Conservation (phyloP, 2,329 filamentous ascomycete genomes). For the Fusarium palustre region DNA sequence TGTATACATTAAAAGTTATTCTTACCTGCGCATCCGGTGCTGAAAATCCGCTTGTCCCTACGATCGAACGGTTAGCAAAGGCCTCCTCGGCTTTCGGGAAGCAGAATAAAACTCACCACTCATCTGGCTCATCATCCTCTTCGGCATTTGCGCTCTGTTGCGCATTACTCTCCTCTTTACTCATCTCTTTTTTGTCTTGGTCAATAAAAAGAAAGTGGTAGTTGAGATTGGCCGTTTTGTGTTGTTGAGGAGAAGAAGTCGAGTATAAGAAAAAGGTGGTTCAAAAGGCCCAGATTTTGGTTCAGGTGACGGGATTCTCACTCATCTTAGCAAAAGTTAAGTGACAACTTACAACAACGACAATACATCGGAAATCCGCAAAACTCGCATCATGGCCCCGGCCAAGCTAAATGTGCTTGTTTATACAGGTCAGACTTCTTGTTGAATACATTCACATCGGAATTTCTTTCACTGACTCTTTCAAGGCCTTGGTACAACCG, state of each 20-base stretch:
- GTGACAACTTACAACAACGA: slow-evolving; percentile 22
- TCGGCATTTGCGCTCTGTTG: slow-evolving; percentile 52
- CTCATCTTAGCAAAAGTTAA: slow-evolving; percentile 38
- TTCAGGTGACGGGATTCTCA: slow-evolving; percentile 28
- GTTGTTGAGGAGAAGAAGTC: slow-evolving; percentile 15
- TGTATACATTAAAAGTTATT: background rate
- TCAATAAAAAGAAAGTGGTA: background rate
- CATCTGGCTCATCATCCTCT: slow-evolving; percentile 85
- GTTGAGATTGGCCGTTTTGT: background rate
- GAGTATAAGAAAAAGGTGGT: slow-evolving; percentile 40
- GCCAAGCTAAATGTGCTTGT: slow-evolving; percentile 90
- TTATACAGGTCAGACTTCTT: slow-evolving; percentile 75
- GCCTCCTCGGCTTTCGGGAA: slow-evolving; percentile 46
- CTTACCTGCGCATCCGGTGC: slow-evolving; percentile 90
- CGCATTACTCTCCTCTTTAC: slow-evolving; percentile 64
- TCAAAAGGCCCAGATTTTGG: slow-evolving; percentile 40
- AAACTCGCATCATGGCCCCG: slow-evolving; percentile 64
- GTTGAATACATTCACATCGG: background rate
- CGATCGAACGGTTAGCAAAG: slow-evolving; percentile 32
- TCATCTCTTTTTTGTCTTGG: slow-evolving; percentile 49
- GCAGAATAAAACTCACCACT: slow-evolving; percentile 74
- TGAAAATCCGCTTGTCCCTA: slow-evolving; percentile 98
- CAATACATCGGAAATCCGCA: background rate
- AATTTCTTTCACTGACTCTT: slow-evolving; percentile 11
- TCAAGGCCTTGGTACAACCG: slow-evolving; percentile 83